These are phyloP conservation scores for Fusarium tjaetaba DNA, from an alignment of 2,329 filamentous ascomycete genomes.

Conservation along the genomic window DNA sequence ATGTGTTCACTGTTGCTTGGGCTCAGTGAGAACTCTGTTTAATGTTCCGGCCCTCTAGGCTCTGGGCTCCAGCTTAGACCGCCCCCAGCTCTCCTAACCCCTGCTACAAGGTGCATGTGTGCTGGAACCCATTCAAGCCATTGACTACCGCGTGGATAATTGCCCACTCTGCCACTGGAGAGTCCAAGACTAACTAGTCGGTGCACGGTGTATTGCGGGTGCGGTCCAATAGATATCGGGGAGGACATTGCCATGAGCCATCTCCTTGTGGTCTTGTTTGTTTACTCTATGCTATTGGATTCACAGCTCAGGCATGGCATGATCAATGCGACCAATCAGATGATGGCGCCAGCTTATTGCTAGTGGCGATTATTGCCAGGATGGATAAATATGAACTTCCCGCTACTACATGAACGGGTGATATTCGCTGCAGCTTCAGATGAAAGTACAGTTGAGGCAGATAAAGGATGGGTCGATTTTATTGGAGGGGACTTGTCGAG, in stretches of 20 bases:
- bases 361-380: conserved; percentile 4
- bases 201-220: not conserved
- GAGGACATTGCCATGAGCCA: not conserved
- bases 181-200: not conserved
- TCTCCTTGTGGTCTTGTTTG: not conserved
- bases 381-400: not conserved
- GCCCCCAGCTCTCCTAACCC: conserved; percentile 2
- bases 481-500: conserved; percentile 7
- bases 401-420: not conserved
- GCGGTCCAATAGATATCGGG: not conserved
- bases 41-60: not conserved
- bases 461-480: not conserved
- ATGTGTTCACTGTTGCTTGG: conserved; percentile 3
- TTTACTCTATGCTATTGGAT: not conserved
- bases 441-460: conserved; percentile 2
- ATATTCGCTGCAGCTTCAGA: not conserved
- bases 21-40: conserved; percentile 8
- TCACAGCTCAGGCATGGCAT: not conserved
- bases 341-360: not conserved
- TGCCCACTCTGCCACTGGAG: not conserved
- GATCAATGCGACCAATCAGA: not conserved
- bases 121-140: not conserved
- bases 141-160: conserved; percentile 1
- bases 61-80: conserved; percentile 1
- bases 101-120: not conserved